These are phyloP conservation scores for Pseudogymnoascus sp. DNA, from an alignment of 2,329 filamentous ascomycete species.

Conservation along the genomic window DNA sequence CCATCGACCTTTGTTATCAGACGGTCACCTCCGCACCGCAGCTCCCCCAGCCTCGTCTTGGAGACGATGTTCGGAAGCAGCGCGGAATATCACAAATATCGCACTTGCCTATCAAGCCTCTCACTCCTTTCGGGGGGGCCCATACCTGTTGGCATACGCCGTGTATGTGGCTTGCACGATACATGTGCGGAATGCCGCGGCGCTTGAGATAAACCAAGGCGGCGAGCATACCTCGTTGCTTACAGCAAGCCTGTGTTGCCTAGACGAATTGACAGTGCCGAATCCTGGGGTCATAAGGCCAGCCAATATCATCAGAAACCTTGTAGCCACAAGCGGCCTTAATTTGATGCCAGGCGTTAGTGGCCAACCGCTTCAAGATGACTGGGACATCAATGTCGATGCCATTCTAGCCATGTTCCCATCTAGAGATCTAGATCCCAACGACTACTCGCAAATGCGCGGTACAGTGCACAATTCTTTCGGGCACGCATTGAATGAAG, in stretches of 20 bases:
- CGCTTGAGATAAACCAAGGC: conserved; percentile 17
- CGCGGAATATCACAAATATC: conserved; percentile 32
- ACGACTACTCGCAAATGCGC: too few relatives aligned
- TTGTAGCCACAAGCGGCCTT: too few relatives aligned
- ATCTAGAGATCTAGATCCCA: too few relatives aligned
- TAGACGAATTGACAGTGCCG: conserved; percentile 29
- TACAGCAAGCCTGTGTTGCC: conserved; percentile 25
- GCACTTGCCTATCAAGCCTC: conserved; percentile 31
- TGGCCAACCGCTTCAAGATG: too few relatives aligned
- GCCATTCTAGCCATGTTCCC: too few relatives aligned
- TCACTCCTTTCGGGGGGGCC: conserved; percentile 34
- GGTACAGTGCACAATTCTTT: too few relatives aligned
- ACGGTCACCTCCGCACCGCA: conserved; percentile 27
- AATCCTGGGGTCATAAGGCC: conserved; percentile 22
- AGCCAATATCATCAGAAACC: conserved; percentile 12
- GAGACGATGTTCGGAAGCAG: conserved; percentile 30
- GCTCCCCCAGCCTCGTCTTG: conserved; percentile 23
- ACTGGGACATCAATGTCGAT: too few relatives aligned
- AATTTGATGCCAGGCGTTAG: too few relatives aligned
- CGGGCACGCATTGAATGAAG: too few relatives aligned
- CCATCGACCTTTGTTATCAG: conserved; percentile 35
- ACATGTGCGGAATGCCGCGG: conserved; percentile 33
- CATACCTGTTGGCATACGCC: conserved; percentile 37
- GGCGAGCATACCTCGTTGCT: conserved; percentile 24
- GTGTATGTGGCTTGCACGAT: conserved; percentile 37